Conservation (phyloP, 2,329 filamentous ascomycete genomes). For the Claviceps paspali region DNA sequence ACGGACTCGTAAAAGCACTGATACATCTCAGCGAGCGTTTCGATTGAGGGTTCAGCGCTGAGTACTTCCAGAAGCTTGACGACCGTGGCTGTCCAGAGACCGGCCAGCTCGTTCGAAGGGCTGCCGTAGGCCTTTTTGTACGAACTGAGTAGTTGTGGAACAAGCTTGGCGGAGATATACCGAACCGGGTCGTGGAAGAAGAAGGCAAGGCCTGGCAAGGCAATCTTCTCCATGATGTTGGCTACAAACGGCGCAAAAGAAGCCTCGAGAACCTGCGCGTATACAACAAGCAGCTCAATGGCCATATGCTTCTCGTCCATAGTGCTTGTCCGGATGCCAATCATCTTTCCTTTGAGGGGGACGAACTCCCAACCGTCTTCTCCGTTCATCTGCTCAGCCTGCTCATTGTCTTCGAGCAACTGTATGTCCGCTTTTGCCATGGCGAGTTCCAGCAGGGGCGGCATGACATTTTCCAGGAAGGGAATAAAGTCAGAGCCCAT, state of each 20-base stretch:
- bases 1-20: slow-evolving; percentile 99
- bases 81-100: slow-evolving; percentile 72
- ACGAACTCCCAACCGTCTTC: slow-evolving; percentile 97
- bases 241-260: slow-evolving; percentile 84
- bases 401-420: slow-evolving; percentile 85
- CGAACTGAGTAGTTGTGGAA: slow-evolving; percentile 82
- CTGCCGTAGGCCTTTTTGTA: slow-evolving; percentile 85
- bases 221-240: slow-evolving; percentile 93
- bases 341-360: slow-evolving; percentile 92
- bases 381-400: slow-evolving; percentile 80
- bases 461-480: slow-evolving; percentile 87
- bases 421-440: slow-evolving; percentile 96
- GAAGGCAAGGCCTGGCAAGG: slow-evolving; percentile 83
- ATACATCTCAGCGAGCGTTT: slow-evolving; percentile 96
- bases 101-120: slow-evolving; percentile 62
- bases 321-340: slow-evolving; percentile 91
- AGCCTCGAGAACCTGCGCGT: slow-evolving; percentile 87
- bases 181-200: slow-evolving; percentile 98
- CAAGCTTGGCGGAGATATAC: slow-evolving; percentile 85
- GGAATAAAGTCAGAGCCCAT: slow-evolving; percentile 81
- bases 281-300: slow-evolving; percentile 96
- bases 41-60: slow-evolving; percentile 84
- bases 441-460: slow-evolving; percentile 77
- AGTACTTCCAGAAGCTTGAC: slow-evolving; percentile 89
- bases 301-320: slow-evolving; percentile 99